Conservation (phyloP, 108 stramenopile genomes). For the Nitzschia sp. region DNA sequence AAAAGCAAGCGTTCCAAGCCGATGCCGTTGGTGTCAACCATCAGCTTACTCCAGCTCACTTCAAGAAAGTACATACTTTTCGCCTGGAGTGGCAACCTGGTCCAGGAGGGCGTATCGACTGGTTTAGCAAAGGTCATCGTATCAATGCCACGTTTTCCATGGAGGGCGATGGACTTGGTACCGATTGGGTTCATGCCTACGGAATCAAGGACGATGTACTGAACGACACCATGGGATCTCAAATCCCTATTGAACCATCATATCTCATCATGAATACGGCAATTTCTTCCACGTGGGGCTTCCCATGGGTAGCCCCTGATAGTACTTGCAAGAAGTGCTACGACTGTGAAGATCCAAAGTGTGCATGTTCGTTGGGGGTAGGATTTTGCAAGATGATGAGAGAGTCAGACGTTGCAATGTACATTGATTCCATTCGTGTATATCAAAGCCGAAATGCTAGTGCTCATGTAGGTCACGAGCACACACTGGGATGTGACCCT, state of each 20-base stretch:
- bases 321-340: constrained; percentile 81
- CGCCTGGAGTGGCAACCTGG: constrained; percentile 95
- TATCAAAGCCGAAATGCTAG: constrained; percentile 79
- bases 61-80: constrained; percentile 82
- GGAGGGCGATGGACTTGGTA: constrained; percentile 71
- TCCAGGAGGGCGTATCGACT: constrained; percentile 78
- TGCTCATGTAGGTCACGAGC: constrained; percentile 49
- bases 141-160: constrained; percentile 53
- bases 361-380: constrained; percentile 75
- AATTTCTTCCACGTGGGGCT: constrained; percentile 92
- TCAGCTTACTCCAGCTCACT: constrained; percentile 77
- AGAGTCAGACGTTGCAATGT: constrained; percentile 68
- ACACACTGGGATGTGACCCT: constrained; percentile 87
- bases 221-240: constrained; percentile 70
- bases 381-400: constrained; percentile 90
- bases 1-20: constrained; percentile 88
- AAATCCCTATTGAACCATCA: constrained; percentile 91
- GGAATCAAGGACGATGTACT: constrained; percentile 66
- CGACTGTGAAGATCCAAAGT: constrained; percentile 87
- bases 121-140: constrained; percentile 83
- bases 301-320: constrained; percentile 79
- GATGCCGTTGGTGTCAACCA: constrained; percentile 93
- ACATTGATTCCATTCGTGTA: constrained; percentile 84
- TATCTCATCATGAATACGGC: constrained; percentile 94
- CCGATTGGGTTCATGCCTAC: constrained; percentile 81